Percentiles rank a stretch among this genome's conserved stretches.
phyloP scores from a whole-genome alignment of 345 rosid genomes.

The Ailanthus altissimus region DNA sequence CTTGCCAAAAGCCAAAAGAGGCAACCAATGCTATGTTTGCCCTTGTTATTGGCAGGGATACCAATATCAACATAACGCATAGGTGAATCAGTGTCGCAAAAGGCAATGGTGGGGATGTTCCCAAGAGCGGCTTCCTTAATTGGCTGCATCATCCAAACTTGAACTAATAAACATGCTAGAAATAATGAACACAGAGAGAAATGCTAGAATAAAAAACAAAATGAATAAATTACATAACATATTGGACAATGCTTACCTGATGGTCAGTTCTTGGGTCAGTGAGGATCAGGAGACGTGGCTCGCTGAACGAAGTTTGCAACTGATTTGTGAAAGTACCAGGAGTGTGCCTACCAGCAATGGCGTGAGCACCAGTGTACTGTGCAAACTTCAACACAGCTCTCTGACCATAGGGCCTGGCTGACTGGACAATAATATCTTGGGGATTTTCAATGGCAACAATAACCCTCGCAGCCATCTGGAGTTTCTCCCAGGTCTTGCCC shows the following conservation, averaged over 20 bases:
- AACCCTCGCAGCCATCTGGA: slow-evolving; percentile 81
- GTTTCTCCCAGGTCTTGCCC: slow-evolving; percentile 93
- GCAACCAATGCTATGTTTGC: slow-evolving; percentile 95
- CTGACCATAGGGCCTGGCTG: slow-evolving; percentile 98
- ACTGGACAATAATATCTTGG: slow-evolving; percentile 89
- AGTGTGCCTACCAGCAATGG: slow-evolving; percentile 98
- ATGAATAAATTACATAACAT: not conserved
- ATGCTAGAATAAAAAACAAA: too few relatives aligned
- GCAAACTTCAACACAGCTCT: slow-evolving; percentile 94
- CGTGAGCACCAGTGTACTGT: slow-evolving; percentile 92
- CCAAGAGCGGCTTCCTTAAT: slow-evolving; percentile 97
- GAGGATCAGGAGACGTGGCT: slow-evolving; percentile 85
- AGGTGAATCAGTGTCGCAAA: slow-evolving; percentile 96
- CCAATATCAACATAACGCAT: slow-evolving; percentile 92
- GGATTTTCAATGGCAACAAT: slow-evolving; percentile 91
- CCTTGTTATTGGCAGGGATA: slow-evolving; percentile 96
- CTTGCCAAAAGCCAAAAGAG: slow-evolving; percentile 94
- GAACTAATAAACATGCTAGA: not conserved
- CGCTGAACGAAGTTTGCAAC: slow-evolving; percentile 86
- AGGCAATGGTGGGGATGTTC: slow-evolving; percentile 92
- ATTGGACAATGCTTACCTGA: slow-evolving; percentile 47
- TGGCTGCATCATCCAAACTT: too few relatives aligned
- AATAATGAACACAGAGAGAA: not conserved
- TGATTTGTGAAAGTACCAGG: slow-evolving; percentile 99
- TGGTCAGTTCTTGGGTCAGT: slow-evolving; percentile 98